Base-by-base conservation (phyloP, 352 stramenopile genomes). In the Globisporangium takayamanum region DNA sequence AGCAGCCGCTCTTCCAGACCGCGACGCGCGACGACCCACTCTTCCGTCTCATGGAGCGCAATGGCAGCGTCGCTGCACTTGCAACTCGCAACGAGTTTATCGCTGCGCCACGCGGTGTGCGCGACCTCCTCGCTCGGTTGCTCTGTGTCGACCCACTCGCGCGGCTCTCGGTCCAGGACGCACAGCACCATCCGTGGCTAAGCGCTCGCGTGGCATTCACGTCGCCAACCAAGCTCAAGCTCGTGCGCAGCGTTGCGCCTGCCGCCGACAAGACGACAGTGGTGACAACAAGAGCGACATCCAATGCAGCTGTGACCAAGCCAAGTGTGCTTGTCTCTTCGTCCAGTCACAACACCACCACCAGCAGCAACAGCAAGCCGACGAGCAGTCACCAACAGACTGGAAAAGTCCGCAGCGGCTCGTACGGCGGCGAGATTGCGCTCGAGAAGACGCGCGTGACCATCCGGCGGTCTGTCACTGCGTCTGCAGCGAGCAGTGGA, bases 111-210 rank as follows among this genome's bases (percentile, higher is more conserved):
- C 33, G 22, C 7, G 60, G 25, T 1, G 66, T 85, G 18, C 33
- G 70, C 2, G 76, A 87, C 28, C 62, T 92, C 0, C 60, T 92
- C 8, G 57, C 50, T 49, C 61, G 68, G 25, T 62, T 92, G 18
- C 70, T 92, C 16, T 66, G 86, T 45, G 65, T 81, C 7, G 67
- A 76, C 28, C 66, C 79, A 18, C 54, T 63, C 18, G 64, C 65
- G 12, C 78, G 81, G 39, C 57, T 89, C n/a, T 84, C 74, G 8
- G 70, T 84, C 42, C 49, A 53, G 12, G 64, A 72, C 48, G 81
- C 76, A 16, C 62, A 87, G 50, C 72, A 75, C 33, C 81, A 92
- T 36, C 62, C 72, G 50, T 92, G 80, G 75, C 26, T 85, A 12
- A 6, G 11, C 6, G 5, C 64, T 47, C 25, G 33, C 33, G 33